Evolutionary conservation across 1,284 basidiomycete genomes (phyloP), one percentile per base, ranked within the genome.

Genomic region (Violaceomyces palustris): DNA sequence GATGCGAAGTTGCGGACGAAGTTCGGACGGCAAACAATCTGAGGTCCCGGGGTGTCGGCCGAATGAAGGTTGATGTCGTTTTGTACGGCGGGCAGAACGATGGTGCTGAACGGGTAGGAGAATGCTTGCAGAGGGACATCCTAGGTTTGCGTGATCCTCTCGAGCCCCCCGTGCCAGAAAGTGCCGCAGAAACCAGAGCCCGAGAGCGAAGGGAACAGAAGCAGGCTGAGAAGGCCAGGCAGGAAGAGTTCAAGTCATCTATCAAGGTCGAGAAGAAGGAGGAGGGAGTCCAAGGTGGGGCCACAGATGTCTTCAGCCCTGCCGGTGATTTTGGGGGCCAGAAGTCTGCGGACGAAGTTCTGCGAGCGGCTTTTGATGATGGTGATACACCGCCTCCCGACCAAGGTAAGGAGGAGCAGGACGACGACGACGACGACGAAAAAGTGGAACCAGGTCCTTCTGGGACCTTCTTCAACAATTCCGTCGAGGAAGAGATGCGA

Each of bases 51-150:
- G 84, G 85, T 1, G 80, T 91, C 14, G 90, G 91, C 1, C 81
- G 81, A 50, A 78, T 94, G 42, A 82, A 89, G 28, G 86, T 89
- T 0, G 86, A 85, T 50, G 88, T 94, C 7, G 88, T 96, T 0
- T 76, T 96, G 26, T 94, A 96, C 71, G 89, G 90, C 56, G 91
- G 93, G 68, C 89, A 92, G 75, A 86, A 84, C 65, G 83, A 90
- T 50, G 55, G 54, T 1, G 90, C 87, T 1, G 88, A 93, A 64
- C 82, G 82, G 15, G 88, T 94, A 3, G 70, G 68, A 3, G 64
- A 71, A 27, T 73, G 70, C 33, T 50, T 73, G n/a, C 56, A 67
- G 32, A 46, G 70, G 4, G 70, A 73, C 44, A 55, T 73, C 18
- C 41, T 71, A 23, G 70, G 70, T 7, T 45, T 72, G 21, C 45